Evolutionary conservation across 2,329 filamentous ascomycete species (phyloP).

Genomic region (Penicillium crustosum): DNA sequence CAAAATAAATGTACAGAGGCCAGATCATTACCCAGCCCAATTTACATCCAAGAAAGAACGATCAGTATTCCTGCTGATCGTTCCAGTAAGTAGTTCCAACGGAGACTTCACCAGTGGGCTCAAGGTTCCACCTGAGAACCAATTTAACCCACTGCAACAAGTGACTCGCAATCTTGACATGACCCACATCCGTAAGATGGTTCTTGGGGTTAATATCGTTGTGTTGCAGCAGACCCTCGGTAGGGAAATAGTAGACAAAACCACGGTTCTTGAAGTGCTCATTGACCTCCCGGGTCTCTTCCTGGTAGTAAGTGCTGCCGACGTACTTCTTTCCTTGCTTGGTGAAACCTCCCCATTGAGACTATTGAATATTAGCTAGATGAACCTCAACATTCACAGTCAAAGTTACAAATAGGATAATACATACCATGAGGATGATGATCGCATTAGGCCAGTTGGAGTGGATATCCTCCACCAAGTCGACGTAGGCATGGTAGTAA

Average conservation of each 20-base stretch:
- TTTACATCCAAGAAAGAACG: background rate
- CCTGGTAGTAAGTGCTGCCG: slow-evolving; percentile 49
- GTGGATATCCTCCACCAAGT: slow-evolving; percentile 45
- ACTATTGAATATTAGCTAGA: slow-evolving; percentile 33
- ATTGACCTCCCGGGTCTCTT: slow-evolving; percentile 54
- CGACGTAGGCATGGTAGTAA: slow-evolving; percentile 44
- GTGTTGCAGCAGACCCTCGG: slow-evolving; percentile 60
- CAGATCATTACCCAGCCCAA: background rate
- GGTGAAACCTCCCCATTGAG: slow-evolving; percentile 57
- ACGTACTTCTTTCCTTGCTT: slow-evolving; percentile 52
- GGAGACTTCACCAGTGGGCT: slow-evolving; percentile 55
- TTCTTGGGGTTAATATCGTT: slow-evolving; percentile 61
- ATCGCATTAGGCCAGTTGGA: slow-evolving; percentile 43
- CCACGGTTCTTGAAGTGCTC: slow-evolving; percentile 52
- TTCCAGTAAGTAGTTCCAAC: slow-evolving; percentile 57
- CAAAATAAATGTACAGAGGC: slow-evolving; percentile 1
- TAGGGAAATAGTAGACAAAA: slow-evolving; percentile 64
- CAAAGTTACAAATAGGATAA: background rate
- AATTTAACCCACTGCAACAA: slow-evolving; percentile 58
- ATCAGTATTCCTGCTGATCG: slow-evolving; percentile 47
- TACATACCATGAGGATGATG: slow-evolving; percentile 42
- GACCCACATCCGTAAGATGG: slow-evolving; percentile 62
- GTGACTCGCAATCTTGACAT: slow-evolving; percentile 62
- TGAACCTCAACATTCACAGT: background rate
- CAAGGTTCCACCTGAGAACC: slow-evolving; percentile 58